A percentile compares a stretch with the other conserved stretches of the same genome.
phyloP scores from a whole-genome alignment of 352 stramenopile genomes.

The Peronosclerospora sorghi region DNA sequence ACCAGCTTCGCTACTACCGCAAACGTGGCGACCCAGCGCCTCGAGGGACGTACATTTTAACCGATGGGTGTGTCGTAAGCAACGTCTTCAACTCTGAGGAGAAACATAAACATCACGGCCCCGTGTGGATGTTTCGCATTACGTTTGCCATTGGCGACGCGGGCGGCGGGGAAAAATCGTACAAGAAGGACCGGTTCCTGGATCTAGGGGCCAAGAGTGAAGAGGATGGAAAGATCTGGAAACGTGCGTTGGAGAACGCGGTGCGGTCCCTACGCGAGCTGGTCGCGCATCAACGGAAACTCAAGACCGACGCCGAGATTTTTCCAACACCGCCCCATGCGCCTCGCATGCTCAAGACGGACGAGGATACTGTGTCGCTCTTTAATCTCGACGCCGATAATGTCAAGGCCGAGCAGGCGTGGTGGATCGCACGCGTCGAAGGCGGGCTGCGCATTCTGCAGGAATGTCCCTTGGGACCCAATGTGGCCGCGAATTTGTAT shows the following conservation, averaged over 20 bases:
- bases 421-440: slow-evolving; percentile 77
- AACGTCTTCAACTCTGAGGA: slow-evolving; percentile 81
- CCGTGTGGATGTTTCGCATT: slow-evolving; percentile 86
- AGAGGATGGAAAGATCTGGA: slow-evolving; percentile 71
- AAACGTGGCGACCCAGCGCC: slow-evolving; percentile 75
- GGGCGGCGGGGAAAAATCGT: slow-evolving; percentile 62
- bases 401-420: slow-evolving; percentile 70
- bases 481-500: slow-evolving; percentile 65
- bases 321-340: slow-evolving; percentile 59
- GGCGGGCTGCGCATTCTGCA: slow-evolving; percentile 79
- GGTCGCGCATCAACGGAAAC: slow-evolving; percentile 57
- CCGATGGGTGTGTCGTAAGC: slow-evolving; percentile 65
- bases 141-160: slow-evolving; percentile 64
- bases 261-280: slow-evolving; percentile 67
- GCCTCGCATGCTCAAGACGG: slow-evolving; percentile 54
- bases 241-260: slow-evolving; percentile 65
- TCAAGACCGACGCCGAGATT: slow-evolving; percentile 66
- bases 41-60: slow-evolving; percentile 78
- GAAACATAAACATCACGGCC: slow-evolving; percentile 81
- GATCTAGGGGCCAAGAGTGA: slow-evolving; percentile 82
- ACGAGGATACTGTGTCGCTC: slow-evolving; percentile 76
- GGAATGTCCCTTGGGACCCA: slow-evolving; percentile 72
- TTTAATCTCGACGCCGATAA: slow-evolving; percentile 84
- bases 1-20: slow-evolving; percentile 81
- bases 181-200: slow-evolving; percentile 84